Percentiles rank a stretch among this genome's conserved stretches.
These are phyloP conservation scores for Fusarium veterinarium DNA, from an alignment of 2,329 filamentous ascomycete species.

Conservation along the genomic window DNA sequence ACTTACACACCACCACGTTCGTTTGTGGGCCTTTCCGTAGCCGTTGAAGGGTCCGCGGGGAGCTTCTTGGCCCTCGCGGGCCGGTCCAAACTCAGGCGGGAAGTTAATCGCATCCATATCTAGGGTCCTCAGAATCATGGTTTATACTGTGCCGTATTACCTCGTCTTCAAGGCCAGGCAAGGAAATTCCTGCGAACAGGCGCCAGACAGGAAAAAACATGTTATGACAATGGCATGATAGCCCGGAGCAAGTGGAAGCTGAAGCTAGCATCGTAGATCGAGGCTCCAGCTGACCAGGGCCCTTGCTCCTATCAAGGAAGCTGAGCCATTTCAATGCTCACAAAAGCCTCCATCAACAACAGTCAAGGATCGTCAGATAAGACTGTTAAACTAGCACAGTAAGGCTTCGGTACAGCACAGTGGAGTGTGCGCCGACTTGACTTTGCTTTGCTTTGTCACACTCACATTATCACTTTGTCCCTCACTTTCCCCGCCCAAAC, in stretches of 20 bases:
- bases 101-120: constrained; percentile 26
- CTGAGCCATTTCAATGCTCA: constrained; percentile 29
- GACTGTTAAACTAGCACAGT: constrained; percentile 19
- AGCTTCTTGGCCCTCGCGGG: constrained; percentile 29
- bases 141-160: constrained; percentile 16
- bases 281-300: constrained; percentile 40
- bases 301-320: constrained; percentile 34
- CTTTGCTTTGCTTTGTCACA: constrained; percentile 15
- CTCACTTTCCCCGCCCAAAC: constrained; percentile 25
- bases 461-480: constrained; percentile 27
- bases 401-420: constrained; percentile 22
- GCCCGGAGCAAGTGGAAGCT: constrained; percentile 21
- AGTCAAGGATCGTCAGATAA: constrained; percentile 41
- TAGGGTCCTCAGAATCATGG: constrained; percentile 2
- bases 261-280: constrained; percentile 30
- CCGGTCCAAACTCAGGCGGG: constrained; percentile 37
- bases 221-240: constrained; percentile 19
- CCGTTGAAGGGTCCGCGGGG: constrained; percentile 32
- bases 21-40: constrained; percentile 20
- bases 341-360: constrained; percentile 19
- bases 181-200: constrained; percentile 8
- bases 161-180: not conserved
- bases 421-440: constrained; percentile 24
- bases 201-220: not conserved
- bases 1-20: constrained; percentile 29